Conservation (phyloP, 2,329 filamentous ascomycete species). For the Diaporthe aspalathi region DNA sequence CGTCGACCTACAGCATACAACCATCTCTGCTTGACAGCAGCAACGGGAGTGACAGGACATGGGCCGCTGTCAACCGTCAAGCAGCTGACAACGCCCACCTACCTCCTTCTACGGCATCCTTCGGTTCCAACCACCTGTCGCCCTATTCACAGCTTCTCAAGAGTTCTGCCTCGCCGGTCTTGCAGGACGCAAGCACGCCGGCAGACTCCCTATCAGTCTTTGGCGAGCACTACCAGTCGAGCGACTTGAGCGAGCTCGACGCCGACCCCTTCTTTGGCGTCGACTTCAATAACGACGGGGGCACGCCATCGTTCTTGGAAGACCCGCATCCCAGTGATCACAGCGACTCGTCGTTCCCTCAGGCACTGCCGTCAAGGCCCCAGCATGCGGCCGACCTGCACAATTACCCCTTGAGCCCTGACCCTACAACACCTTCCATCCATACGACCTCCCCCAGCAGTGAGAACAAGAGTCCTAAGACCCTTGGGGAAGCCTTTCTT, state of each 20-base stretch:
- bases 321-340: conserved; percentile 43
- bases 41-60: conserved; percentile 35
- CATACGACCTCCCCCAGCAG: conserved; percentile 57
- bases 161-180: conserved; percentile 54
- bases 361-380: conserved; percentile 25
- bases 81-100: conserved; percentile 36
- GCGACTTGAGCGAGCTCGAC: conserved; percentile 56
- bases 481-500: conserved; percentile 44
- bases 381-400: conserved; percentile 43
- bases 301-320: conserved; percentile 59
- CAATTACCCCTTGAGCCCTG: conserved; percentile 62
- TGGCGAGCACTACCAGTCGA: conserved; percentile 60
- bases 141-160: conserved; percentile 55
- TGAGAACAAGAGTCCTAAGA: conserved; percentile 47
- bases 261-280: conserved; percentile 64
- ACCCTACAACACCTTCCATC: conserved; percentile 60
- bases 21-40: conserved; percentile 39
- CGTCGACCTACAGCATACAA: conserved; percentile 36
- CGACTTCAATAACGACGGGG: conserved; percentile 58
- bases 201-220: conserved; percentile 61
- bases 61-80: conserved; percentile 24
- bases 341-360: conserved; percentile 29
- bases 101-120: conserved; percentile 48
- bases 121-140: conserved; percentile 55
- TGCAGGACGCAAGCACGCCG: conserved; percentile 57